Evolutionary conservation across 2,329 filamentous ascomycete genomes (phyloP).

Genomic region (Alternaria brassicae): DNA sequence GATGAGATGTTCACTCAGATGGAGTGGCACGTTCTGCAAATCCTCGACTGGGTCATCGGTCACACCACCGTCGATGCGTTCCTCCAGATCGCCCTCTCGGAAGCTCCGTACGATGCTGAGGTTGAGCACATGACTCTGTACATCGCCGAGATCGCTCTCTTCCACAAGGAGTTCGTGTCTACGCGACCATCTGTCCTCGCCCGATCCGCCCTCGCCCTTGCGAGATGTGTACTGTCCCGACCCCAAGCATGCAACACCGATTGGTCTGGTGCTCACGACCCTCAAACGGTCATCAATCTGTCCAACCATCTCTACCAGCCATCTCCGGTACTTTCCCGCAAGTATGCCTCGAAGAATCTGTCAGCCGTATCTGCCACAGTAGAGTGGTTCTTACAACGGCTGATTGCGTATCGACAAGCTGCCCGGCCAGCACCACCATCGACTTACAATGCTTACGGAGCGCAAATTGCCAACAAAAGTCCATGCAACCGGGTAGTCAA

Average conservation of each 20-base stretch:
- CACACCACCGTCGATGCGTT: conserved; percentile 97
- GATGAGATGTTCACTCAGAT: conserved; percentile 99
- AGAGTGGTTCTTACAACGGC: conserved; percentile 70
- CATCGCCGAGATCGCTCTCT: conserved; percentile 92
- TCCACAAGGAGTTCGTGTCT: conserved; percentile 96
- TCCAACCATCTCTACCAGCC: conserved; percentile 72
- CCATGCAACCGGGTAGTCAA: no score
- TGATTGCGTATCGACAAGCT: conserved; percentile 55
- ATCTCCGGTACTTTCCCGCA: conserved; percentile 70
- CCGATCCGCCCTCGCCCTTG: conserved; percentile 82
- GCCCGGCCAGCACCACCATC: conserved; percentile 67
- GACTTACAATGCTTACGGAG: no score
- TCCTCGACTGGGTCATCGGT: conserved; percentile 92
- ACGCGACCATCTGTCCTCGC: conserved; percentile 91
- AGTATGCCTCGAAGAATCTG: conserved; percentile 71
- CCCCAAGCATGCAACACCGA: conserved; percentile 77
- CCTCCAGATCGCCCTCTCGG: conserved; percentile 82
- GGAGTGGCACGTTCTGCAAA: conserved; percentile 99
- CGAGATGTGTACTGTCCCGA: conserved; percentile 83
- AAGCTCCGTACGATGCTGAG: conserved; percentile 77
- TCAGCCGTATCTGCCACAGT: conserved; percentile 70
- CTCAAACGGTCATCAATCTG: conserved; percentile 69
- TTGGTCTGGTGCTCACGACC: conserved; percentile 76
- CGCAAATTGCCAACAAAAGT: no score
- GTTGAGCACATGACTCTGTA: conserved; percentile 95